Percentiles rank a stretch among this genome's conserved stretches.
Evolutionary conservation across 2,329 filamentous ascomycete species (phyloP).

Genomic region (Neonectria coccinea): DNA sequence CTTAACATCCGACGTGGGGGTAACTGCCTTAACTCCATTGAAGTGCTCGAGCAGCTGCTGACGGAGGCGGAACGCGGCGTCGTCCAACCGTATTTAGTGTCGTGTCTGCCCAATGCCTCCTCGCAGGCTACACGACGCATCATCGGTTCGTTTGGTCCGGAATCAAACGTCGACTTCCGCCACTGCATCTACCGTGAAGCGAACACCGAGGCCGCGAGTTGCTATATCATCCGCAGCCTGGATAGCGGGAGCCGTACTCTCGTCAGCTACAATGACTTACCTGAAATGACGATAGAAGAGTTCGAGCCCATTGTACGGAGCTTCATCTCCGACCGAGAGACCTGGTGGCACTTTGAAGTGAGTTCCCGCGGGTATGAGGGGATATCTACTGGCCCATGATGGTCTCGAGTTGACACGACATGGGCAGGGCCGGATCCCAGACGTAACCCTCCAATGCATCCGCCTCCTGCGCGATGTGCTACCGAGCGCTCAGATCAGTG

Average conservation of each 20-base stretch:
- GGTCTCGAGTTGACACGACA: conserved; percentile 32
- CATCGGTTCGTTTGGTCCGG: conserved; percentile 62
- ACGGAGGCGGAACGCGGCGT: conserved; percentile 32
- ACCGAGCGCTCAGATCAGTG: conserved; percentile 67
- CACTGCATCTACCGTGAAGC: conserved; percentile 70
- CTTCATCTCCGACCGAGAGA: conserved; percentile 52
- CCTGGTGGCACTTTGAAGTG: conserved; percentile 81
- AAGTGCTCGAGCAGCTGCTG: conserved; percentile 76
- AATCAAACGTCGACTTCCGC: conserved; percentile 59
- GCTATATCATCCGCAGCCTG: conserved; percentile 75
- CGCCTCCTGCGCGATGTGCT: conserved; percentile 61
- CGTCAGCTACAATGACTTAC: conserved; percentile 75
- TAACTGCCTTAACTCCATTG: conserved; percentile 78
- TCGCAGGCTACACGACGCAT: conserved; percentile 66
- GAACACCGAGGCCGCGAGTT: conserved; percentile 69
- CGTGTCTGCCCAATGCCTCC: conserved; percentile 64
- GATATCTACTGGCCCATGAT: conserved; percentile 5
- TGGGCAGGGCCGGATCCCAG: conserved; percentile 71
- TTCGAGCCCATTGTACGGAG: conserved; percentile 61
- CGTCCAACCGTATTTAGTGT: conserved; percentile 58
- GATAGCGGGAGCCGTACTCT: conserved; percentile 73
- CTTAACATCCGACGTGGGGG: conserved; percentile 74
- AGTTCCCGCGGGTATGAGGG: conserved; percentile 32
- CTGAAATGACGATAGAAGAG: conserved; percentile 74
- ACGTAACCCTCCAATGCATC: conserved; percentile 70